phyloP scores from a whole-genome alignment of 805 yeast species.

The Starmerella lactis-condensi region DNA sequence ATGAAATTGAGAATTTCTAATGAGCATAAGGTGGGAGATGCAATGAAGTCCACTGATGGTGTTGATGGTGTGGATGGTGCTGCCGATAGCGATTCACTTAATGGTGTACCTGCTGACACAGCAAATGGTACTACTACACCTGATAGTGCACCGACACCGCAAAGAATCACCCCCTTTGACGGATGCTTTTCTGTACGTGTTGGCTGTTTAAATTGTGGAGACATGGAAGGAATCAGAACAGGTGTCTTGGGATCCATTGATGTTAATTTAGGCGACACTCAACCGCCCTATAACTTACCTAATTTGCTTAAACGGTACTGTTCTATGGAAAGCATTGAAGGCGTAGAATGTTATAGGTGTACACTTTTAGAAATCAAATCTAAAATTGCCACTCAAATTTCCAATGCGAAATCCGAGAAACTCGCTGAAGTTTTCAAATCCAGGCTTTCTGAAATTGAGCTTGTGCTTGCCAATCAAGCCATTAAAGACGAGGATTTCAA shows the following conservation, averaged over 20 bases:
- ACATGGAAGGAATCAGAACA: conserved; percentile 77
- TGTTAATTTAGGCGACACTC: conserved; percentile 14
- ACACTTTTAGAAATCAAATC: conserved; percentile 32
- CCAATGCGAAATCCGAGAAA: background rate
- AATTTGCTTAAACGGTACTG: conserved; percentile 20
- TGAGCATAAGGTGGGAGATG: background rate
- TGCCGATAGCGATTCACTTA: background rate
- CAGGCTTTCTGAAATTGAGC: conserved; percentile 33
- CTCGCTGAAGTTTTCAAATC: conserved; percentile 21
- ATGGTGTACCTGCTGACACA: background rate
- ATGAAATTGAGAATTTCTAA: conserved; percentile 9
- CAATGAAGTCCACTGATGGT: background rate
- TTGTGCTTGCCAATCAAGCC: conserved; percentile 43
- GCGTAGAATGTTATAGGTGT: conserved; percentile 89
- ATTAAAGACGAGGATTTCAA: conserved; percentile 68
- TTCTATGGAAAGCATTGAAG: conserved; percentile 69
- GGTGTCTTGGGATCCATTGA: conserved; percentile 38
- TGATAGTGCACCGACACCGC: background rate
- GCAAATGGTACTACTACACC: background rate
- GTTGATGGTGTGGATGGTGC: background rate
- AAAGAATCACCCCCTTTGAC: conserved; percentile 64
- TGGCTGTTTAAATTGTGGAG: conserved; percentile 82
- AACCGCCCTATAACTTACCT: conserved; percentile 8
- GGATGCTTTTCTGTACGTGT: conserved; percentile 77
- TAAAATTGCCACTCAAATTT: conserved; percentile 17